Base-by-base conservation (phyloP, 73 alveolate genomes). In the Paramecium tetraurelia region DNA sequence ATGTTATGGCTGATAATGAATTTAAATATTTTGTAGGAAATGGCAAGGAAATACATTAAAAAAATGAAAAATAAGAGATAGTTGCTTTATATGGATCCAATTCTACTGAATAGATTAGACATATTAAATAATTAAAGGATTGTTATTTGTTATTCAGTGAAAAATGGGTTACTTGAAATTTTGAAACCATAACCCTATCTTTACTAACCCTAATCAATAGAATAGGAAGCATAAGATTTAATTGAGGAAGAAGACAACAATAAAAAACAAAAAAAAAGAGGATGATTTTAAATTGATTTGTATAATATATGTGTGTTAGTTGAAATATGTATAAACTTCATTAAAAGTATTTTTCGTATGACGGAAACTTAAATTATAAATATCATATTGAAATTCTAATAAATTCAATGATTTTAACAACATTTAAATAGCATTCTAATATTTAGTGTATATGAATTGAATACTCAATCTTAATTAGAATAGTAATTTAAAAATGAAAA, bases 51-150 rank as follows among this genome's bases (percentile, higher is more conserved):
- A 80, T 80, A 3, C 20, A 41, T 41, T 22, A 44, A 44, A 80
- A 80, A 46, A 48, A 80, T 46, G 70, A 80, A 46, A 44, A 80
- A 80, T 80, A 80, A 80, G 10, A 80, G 12, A 44, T 80, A n/a
- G 33, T 22, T 22, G 70, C 29, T 0, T n/a, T 44, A 38, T 46
- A 14, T 14, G 57, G 57, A 80, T 22, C 70, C 4, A 80, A 80
- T 44, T 41, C 46, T 8, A 46, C 31, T 80, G 90, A 80, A 10
- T 20, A 27, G 24, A 48, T 80, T 48, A 46, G 76, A 80, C 72
- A 41, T 40, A 80, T 80, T 43, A 46, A 48, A 80, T 11, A 80
- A 24, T 80, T 40, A 20, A 48, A 41, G 4, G 90, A 46, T 40
- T 31, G 36, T 18, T 43, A 46, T 46, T 31, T 80, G 12, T 27